These are phyloP conservation scores for Cymbidium sinense DNA, from an alignment of 106 monocot genomes.

Conservation along the genomic window DNA sequence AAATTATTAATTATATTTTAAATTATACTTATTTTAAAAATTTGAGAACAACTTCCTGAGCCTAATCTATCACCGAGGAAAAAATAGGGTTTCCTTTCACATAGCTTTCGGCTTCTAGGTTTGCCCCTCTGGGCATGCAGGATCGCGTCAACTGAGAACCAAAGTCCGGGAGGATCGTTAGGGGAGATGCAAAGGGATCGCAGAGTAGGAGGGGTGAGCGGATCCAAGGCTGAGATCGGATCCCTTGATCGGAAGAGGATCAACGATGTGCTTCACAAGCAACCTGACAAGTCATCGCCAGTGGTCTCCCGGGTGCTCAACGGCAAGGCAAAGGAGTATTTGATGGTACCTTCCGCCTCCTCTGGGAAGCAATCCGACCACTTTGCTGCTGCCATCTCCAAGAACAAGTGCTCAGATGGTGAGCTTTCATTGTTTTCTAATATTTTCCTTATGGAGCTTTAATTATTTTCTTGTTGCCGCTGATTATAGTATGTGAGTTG, in stretches of 20 bases:
- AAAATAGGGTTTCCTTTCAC: background rate
- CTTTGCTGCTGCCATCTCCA: conserved; percentile 1
- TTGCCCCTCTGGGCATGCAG: background rate
- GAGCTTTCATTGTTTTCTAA: conserved; percentile 4
- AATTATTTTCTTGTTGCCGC: background rate
- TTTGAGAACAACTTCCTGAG: too few species aligned
- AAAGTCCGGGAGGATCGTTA: background rate
- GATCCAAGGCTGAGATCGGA: conserved; percentile 33
- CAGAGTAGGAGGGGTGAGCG: conserved; percentile 7
- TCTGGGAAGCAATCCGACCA: conserved; percentile 25
- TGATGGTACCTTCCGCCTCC: conserved; percentile 33
- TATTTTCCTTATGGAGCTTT: background rate
- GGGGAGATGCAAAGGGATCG: conserved; percentile 6
- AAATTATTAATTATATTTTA: too few species aligned
- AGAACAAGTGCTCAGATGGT: conserved; percentile 24
- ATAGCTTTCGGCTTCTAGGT: background rate
- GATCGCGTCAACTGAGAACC: background rate
- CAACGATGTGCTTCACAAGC: conserved; percentile 54
- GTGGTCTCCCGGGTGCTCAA: conserved; percentile 33
- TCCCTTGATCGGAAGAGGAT: conserved; percentile 56
- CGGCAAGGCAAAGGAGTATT: conserved; percentile 30
- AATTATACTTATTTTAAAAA: too few species aligned
- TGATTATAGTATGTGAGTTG: background rate
- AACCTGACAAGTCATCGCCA: conserved; percentile 47
- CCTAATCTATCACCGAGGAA: background rate